Evolutionary conservation across 208 protist species (phyloP), one percentile per base, ranked within the genome.

Genomic region (Eutreptiella sp.): DNA sequence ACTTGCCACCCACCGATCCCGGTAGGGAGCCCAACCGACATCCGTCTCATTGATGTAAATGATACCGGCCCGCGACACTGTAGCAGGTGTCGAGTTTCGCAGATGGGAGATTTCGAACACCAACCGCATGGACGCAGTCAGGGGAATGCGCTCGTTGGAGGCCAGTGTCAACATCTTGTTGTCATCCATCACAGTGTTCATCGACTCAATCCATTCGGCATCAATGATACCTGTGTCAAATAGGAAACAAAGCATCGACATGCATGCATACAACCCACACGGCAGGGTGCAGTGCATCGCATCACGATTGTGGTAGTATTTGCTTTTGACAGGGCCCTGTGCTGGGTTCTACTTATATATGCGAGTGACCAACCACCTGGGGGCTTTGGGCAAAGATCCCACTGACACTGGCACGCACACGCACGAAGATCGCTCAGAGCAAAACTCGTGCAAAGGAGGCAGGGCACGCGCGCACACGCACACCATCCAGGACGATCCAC

Each of bases 161-260:
- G 95, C 94, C 3, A 99, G 83, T 38, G 94, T 98, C 32, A 99
- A 80, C 77, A 98, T 94, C 74, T 97, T 98, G 75, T 98, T 98
- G 72, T 97, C 92, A 73, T 97, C 92, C 90, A 98, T 98, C 28
- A 97, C 94, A 31, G 95, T 98, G 83, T 99, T 98, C 84, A 99
- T 92, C 27, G 94, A 98, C 75, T 99, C 96, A 72, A 98, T 98
- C 96, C 95, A 99, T 69, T 95, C 88, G 0, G 96, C 85, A 73
- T 98, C 95, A 58, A 99, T 96, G 79, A 98, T 93, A 64, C 87
- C n/a, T n/a, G n/a, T n/a, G n/a, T n/a, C n/a, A n/a, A n/a, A n/a
- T n/a, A n/a, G n/a, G n/a, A n/a, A n/a, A n/a, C n/a, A n/a, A n/a
- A n/a, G n/a, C n/a, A n/a, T n/a, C n/a, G n/a, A n/a, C n/a, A n/a